Percentiles rank a stretch among this genome's conserved stretches.
Conservation (phyloP, 208 protist genomes). For the Trypanosoma lewisi region DNA sequence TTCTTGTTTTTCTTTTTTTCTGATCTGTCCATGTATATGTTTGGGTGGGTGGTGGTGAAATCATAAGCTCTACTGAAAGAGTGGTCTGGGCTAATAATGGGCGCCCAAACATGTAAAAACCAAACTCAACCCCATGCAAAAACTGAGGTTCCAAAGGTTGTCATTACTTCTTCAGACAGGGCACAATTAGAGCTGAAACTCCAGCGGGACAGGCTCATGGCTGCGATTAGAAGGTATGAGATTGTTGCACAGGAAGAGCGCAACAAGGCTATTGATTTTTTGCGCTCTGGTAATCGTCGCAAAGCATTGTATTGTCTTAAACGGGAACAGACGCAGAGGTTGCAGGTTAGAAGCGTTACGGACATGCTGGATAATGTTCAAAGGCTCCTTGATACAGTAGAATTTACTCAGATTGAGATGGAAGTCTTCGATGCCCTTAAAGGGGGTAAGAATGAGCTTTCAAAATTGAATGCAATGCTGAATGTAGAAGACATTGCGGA, state of each 20-base stretch:
- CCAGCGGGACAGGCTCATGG: constrained; percentile 70
- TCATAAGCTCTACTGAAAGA: too few species aligned
- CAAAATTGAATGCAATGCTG: constrained; percentile 78
- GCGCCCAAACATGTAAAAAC: constrained; percentile 2
- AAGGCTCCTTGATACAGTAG: constrained; percentile 68
- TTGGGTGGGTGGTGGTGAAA: too few species aligned
- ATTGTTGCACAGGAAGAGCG: constrained; percentile 45
- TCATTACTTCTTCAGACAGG: constrained; percentile 68
- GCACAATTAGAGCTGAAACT: constrained; percentile 80
- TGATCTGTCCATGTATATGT: constrained; percentile 1
- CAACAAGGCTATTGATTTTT: constrained; percentile 60
- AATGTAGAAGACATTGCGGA: constrained; percentile 80
- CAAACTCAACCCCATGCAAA: not conserved
- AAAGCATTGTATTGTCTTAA: constrained; percentile 85
- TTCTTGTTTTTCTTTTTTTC: not conserved
- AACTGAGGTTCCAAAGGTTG: constrained; percentile 1
- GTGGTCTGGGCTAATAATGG: constrained; percentile 6
- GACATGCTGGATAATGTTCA: constrained; percentile 84
- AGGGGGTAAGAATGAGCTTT: constrained; percentile 70
- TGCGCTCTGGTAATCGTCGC: constrained; percentile 61
- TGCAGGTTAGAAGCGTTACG: constrained; percentile 55
- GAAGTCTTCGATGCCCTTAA: constrained; percentile 68
- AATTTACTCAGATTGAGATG: constrained; percentile 73
- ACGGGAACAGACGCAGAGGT: constrained; percentile 51
- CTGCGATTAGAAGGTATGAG: constrained; percentile 70